These are phyloP conservation scores for Eruca vesicaria DNA, from an alignment of 441 rosid species.

Conservation along the genomic window DNA sequence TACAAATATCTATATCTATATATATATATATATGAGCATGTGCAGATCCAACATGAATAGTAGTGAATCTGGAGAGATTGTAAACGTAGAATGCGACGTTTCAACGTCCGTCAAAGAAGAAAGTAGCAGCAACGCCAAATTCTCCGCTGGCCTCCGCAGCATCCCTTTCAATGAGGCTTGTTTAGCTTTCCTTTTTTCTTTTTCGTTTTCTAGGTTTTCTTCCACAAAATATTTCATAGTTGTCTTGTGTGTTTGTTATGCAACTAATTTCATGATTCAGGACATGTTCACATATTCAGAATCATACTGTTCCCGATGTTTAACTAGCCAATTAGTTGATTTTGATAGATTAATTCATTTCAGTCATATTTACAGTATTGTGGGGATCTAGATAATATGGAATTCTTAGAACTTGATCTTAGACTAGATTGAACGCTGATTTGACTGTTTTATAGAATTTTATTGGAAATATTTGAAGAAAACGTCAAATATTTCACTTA, in stretches of 20 bases:
- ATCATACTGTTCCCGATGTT: not conserved
- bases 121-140: slow-evolving; percentile 13
- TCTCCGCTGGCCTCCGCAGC: slow-evolving; percentile 27
- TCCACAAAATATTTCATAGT: not conserved
- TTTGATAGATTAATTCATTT: not conserved
- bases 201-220: not conserved
- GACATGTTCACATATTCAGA: not conserved
- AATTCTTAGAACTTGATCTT: slow-evolving; percentile 11
- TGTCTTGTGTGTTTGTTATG: not conserved
- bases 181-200: not conserved
- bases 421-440: not conserved
- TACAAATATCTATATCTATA: not conserved
- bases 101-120: slow-evolving; percentile 28
- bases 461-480: not conserved
- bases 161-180: slow-evolving; percentile 34
- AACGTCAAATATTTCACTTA: not conserved
- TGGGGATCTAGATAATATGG: not conserved
- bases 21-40: slow-evolving; percentile 18
- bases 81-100: slow-evolving; percentile 23
- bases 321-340: not conserved
- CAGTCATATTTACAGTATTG: not conserved
- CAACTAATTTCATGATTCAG: not conserved
- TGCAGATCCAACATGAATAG: slow-evolving; percentile 22
- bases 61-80: slow-evolving; percentile 26
- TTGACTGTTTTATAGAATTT: slow-evolving; percentile 22